Base-by-base conservation (phyloP, 78 protist species). In the Anaeramoeba ignava region DNA sequence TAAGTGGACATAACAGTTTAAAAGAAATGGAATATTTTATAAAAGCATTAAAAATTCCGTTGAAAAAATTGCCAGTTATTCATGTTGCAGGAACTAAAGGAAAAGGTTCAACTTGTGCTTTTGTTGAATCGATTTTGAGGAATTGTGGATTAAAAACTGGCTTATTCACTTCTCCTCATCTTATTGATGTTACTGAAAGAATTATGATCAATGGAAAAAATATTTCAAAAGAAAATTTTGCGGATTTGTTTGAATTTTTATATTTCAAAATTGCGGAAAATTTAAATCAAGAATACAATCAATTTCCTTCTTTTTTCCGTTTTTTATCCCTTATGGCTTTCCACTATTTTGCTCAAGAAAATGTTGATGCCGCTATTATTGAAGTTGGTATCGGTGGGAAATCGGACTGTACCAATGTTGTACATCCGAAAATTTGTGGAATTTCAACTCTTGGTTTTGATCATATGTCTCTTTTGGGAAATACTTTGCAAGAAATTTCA, bases 81-180 rank as follows among this genome's bases (percentile, higher is more conserved):
- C 96, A 93, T 84, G 90, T 93, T 42, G 96, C 96, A 54, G 96
- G 96, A 40, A 93, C 96, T 1, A 93, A 93, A 88, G 93, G 93
- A 3, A 94, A 94, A 67, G 96, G 96, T 1, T 87, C 94, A 31
- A 91, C 93, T 2, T 91, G 92, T 79, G 84, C 93, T 3, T 54
- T 90, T 3, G 41, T 81, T 17, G 95, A 92, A 40, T 38, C 89
- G 0, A 83, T 94, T 0, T 81, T 94, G 0, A 73, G 95, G 83
- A 33, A 78, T 1, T 84, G 79, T 36, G 95, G 95, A 33, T 90
- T 83, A 38, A 89, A 82, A 3, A 93, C 95, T 33, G 92, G 91
- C n/a, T 36, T 92, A 3, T 94, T 79, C 42, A 91, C 96, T 36
- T 92, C 95, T n/a, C 96, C 96, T 0, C 96, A 94, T 78, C 80